Evolutionary conservation across 352 stramenopile species (phyloP).

Genomic region (Globisporangium megalacanthum): DNA sequence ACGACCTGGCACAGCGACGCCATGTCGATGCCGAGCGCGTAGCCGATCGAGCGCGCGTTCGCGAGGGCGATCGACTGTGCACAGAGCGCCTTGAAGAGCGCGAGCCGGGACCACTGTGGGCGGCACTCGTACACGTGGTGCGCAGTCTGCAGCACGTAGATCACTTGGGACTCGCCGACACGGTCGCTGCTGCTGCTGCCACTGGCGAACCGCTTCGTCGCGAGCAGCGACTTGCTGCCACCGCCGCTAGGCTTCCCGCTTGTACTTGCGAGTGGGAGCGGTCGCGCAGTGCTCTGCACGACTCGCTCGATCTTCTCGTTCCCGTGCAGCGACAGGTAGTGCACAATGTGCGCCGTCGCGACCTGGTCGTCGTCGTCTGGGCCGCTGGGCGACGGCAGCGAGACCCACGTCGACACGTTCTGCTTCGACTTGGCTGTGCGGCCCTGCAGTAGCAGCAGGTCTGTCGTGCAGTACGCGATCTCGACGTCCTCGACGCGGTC

Average conservation of each 20-base stretch:
- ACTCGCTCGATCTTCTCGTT: constrained; percentile 73
- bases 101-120: constrained; percentile 76
- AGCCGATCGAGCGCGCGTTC: constrained; percentile 79
- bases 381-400: constrained; percentile 60
- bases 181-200: constrained; percentile 13
- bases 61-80: constrained; percentile 43
- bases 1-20: constrained; percentile 80
- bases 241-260: background rate
- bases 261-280: constrained; percentile 2
- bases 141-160: constrained; percentile 79
- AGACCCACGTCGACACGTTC: constrained; percentile 73
- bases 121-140: constrained; percentile 85
- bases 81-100: constrained; percentile 73
- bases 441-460: constrained; percentile 80
- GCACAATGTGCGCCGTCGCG: constrained; percentile 67
- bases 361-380: constrained; percentile 32
- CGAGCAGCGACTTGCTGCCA: background rate
- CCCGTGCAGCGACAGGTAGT: constrained; percentile 67
- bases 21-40: constrained; percentile 85
- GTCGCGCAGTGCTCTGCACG: constrained; percentile 49
- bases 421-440: constrained; percentile 22
- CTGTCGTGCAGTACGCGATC: constrained; percentile 73
- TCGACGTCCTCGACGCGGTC: constrained; percentile 45
- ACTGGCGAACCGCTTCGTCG: background rate
- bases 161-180: constrained; percentile 43